Base-by-base conservation (phyloP, 768 basidiomycete species). In the Hygrocybe punicea region DNA sequence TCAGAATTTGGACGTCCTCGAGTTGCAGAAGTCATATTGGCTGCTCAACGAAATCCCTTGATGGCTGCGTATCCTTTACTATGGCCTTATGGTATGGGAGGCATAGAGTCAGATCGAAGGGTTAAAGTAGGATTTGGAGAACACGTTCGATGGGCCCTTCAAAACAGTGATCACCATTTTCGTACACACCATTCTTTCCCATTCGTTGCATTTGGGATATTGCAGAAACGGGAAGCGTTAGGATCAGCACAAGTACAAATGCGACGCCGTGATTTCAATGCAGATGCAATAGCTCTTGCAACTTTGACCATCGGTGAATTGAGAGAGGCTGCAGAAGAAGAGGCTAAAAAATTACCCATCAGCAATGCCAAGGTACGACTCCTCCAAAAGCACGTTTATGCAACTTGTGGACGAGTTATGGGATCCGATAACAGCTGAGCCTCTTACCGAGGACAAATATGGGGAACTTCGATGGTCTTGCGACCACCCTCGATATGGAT, bases 401-500 rank as follows among this genome's bases (percentile, higher is more conserved):
- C 55, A 9, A 14, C 39, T 10, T 11, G 19, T 33, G 46, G 46
- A 17, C 24, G 35, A 39, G 55, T 60, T 11, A 40, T 33, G 37
- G 58, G 58, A 35, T 23, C 58, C 9, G 47, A 60, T 46, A 24
- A 56, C 11, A 19, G 13, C 6, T 39, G 55, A 2, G 4, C 19
- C 2, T 10, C 2, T 1, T 36, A 29, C 6, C 21, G 55, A 23
- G 9, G 19, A 1, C 16, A 56, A 21, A 60, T 60, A n/a, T 60
- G 55, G 55, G 33, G 35, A 9, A 46, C 39, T 4, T 57, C 54
- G 4, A n/a, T 69, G 1, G 10, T 23, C 1, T 46, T 62, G 9
- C 58, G 58, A 7, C 69, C 72, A 2, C 71, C 70, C 1, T 61
- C 58, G 1, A 19, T 75, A 0, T 76, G 75, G 74, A 57, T 72